Evolutionary conservation across 345 rosid species (phyloP).

Genomic region (Noccaea bulbosa): DNA sequence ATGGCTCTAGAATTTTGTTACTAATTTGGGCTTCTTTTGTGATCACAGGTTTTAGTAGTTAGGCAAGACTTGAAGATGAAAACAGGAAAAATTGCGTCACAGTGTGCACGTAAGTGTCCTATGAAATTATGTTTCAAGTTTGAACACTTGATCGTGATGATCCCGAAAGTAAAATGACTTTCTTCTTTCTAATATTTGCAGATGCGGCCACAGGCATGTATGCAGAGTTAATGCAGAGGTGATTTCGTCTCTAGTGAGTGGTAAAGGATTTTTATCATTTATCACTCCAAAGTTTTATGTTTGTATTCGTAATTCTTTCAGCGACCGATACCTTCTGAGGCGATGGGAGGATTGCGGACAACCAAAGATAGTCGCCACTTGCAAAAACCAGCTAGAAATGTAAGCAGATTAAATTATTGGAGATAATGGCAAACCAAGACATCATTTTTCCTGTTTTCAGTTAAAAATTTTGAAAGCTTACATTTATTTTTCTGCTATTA

Average conservation of each 20-base stretch:
- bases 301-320: slow-evolving; percentile 43
- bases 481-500: slow-evolving; percentile 35
- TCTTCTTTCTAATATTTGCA: slow-evolving; percentile 39
- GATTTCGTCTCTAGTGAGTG: slow-evolving; percentile 6
- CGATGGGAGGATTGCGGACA: slow-evolving; percentile 87
- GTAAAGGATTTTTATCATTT: slow-evolving; percentile 2
- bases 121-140: slow-evolving; percentile 4
- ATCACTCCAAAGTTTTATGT: slow-evolving; percentile 9
- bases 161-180: slow-evolving; percentile 9
- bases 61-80: slow-evolving; percentile 96
- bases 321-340: slow-evolving; percentile 68
- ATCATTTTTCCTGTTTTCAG: not conserved
- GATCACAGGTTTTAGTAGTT: slow-evolving; percentile 78
- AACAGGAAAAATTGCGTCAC: slow-evolving; percentile 81
- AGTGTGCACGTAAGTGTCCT: slow-evolving; percentile 81
- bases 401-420: slow-evolving; percentile 57
- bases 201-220: slow-evolving; percentile 96
- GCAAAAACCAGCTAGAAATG: slow-evolving; percentile 92
- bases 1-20: not conserved
- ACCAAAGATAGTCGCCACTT: slow-evolving; percentile 84
- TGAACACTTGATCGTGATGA: slow-evolving; percentile 1
- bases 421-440: slow-evolving; percentile 21
- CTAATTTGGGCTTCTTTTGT: slow-evolving; percentile 34
- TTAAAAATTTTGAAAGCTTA: slow-evolving; percentile 17
- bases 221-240: slow-evolving; percentile 83